Conservation (phyloP, 192 early-diverging fungal species). For the Coemansia sp. region DNA sequence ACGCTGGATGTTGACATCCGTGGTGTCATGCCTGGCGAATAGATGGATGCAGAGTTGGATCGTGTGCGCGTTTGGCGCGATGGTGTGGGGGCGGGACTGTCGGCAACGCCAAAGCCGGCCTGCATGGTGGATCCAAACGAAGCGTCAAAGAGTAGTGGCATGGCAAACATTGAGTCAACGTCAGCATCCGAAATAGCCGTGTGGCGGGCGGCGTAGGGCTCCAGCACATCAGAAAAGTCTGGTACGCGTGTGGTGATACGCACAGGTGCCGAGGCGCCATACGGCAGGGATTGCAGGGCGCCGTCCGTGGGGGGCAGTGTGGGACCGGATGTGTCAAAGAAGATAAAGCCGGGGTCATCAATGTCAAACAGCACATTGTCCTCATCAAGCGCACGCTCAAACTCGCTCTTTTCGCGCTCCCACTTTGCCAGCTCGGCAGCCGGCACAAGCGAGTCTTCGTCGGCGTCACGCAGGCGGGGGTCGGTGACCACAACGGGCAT, state of each 20-base stretch:
- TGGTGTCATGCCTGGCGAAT: conserved; percentile 30
- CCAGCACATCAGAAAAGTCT: conserved; percentile 41
- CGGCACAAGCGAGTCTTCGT: conserved; percentile 38
- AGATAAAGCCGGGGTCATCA: conserved; percentile 51
- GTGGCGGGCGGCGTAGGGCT: not conserved
- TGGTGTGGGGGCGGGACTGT: not conserved
- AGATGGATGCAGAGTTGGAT: conserved; percentile 12
- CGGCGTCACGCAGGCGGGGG: conserved; percentile 21
- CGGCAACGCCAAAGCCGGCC: conserved; percentile 11
- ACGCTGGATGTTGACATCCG: not conserved
- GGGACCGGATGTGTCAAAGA: conserved; percentile 32
- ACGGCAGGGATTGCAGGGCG: not conserved
- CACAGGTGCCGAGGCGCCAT: conserved; percentile 19
- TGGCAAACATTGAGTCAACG: conserved; percentile 30
- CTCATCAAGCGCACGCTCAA: conserved; percentile 52
- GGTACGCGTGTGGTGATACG: conserved; percentile 40
- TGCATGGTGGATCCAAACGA: conserved; percentile 3
- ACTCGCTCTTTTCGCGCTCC: conserved; percentile 45
- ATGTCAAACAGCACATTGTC: conserved; percentile 52
- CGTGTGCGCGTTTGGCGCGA: not conserved
- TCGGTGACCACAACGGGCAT: conserved; percentile 26
- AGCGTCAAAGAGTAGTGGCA: conserved; percentile 28
- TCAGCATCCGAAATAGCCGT: conserved; percentile 14
- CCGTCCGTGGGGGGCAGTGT: too few relatives aligned
- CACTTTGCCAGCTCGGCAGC: conserved; percentile 41